Evolutionary conservation across 345 rosid species (phyloP), one percentile per base, ranked within the genome.

Genomic region (Pugionium dolabratum): DNA sequence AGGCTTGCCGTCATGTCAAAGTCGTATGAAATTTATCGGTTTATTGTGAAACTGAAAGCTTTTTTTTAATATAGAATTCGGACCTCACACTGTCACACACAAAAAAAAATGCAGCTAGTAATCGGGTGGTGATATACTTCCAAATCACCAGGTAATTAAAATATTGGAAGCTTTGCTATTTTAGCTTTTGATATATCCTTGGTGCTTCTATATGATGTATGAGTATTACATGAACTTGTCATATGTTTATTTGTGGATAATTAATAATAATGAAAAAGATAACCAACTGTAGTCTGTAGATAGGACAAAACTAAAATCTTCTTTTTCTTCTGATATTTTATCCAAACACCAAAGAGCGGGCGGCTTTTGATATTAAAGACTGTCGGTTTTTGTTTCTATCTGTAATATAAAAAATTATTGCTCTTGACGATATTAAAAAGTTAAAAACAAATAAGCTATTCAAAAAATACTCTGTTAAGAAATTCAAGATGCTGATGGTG

Each of bases 401-500:
- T 27, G 39, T 54, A 54, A 45, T 35, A 53, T 9, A 18, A 18
- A 18, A 18, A 18, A 18, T 6, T 41, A 49, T 37, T 52, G 49
- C 53, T 39, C 54, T 28, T 44, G 36, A 27, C 59, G 54, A 69
- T 33, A 59, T 59, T 60, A 27, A 50, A 69, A 50, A 33, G 18
- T 18, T 18, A 18, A 66, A 32, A 5, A 57, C 2, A 53, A 61
- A 18, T 18, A 18, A 18, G 69, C 57, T 45, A 27, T 54, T 37
- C 43, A 36, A 11, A 54, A 1, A 30, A 44, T 44, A 31, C 10
- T 49, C 34, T 31, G 46, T 55, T 63, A 51, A 27, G 35, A 47
- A 61, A 36, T 2, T 8, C 18, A 18, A 18, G 18, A 36, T 49
- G 67, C 63, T 62, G 43, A 88, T 85, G 98, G 90, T 90, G 56